Evolutionary conservation across 2,329 filamentous ascomycete species (phyloP).

Genomic region (Colletotrichum navitas): DNA sequence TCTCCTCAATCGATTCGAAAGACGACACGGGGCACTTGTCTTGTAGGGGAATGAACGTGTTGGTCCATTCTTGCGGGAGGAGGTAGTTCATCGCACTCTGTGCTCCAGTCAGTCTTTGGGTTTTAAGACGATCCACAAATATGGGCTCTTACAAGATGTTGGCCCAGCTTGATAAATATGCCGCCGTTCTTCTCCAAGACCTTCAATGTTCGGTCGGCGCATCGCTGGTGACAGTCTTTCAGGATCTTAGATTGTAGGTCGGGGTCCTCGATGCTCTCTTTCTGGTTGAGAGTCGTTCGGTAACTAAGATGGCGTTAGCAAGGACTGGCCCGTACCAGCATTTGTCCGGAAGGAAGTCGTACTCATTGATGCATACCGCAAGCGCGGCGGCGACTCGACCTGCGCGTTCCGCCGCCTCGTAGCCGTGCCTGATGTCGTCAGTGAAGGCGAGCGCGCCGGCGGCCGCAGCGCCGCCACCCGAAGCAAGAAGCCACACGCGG

Average conservation of each 20-base stretch:
- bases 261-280: conserved; percentile 71
- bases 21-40: conserved; percentile 96
- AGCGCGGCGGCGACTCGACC: conserved; percentile 82
- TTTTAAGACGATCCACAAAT: no score
- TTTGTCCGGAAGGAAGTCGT: conserved; percentile 43
- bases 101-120: conserved; percentile 43
- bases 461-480: conserved; percentile 63
- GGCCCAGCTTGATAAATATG: conserved; percentile 97
- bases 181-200: conserved; percentile 97
- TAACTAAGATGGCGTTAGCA: conserved; percentile 71
- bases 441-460: conserved; percentile 66
- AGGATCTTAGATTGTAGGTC: conserved; percentile 77
- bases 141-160: conserved; percentile 76
- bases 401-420: conserved; percentile 80
- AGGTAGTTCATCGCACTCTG: conserved; percentile 95
- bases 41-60: conserved; percentile 94
- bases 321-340: conserved; percentile 42
- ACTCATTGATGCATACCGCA: conserved; percentile 91
- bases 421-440: conserved; percentile 81
- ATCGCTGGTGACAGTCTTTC: conserved; percentile 90
- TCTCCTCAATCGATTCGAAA: conserved; percentile 84
- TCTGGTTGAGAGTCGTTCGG: conserved; percentile 81
- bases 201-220: conserved; percentile 85
- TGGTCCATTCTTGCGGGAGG: conserved; percentile 91
- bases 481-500: conserved; percentile 60